Evolutionary conservation across 2,329 filamentous ascomycete genomes (phyloP), one percentile per base, ranked within the genome.

Genomic region (Fusarium continuum): DNA sequence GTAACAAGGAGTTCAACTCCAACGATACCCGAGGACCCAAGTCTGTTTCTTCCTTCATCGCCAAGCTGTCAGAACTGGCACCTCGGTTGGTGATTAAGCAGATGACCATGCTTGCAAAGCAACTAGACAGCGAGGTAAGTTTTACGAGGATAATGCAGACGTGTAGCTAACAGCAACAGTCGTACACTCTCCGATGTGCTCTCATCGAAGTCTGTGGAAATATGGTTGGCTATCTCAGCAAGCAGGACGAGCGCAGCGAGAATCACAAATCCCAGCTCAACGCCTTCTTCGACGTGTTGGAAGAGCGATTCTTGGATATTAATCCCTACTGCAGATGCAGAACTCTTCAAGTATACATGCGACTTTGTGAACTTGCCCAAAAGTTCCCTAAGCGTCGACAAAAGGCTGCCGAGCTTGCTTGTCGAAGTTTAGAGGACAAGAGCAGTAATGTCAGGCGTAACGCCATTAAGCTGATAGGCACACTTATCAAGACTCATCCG

Each of bases 201-300:
- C 85, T 99, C 44, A 96, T 99, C 57, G 95, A 99, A 75, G 93
- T 99, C 7, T 98, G 93, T 74, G 96, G 95, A 46, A 98, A 99
- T 76, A 87, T 99, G 78, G 91, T 99, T 71, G 86, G 87, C 14
- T 91, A 97, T 77, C 85, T 99, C 36, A 97, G 91, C 77, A 94
- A 91, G 72, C 90, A 96, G 70, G 92, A 96, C 72, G 94, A 98
- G 74, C 87, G 92, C 46, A 91, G 89, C 70, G 94, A 98, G 69
- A 95, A 95, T 74, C 90, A 94, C 80, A 96, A 97, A 76, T 92
- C 91, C 0, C 95, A 99, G 74, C 90, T 99, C 59, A 95, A 96
- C 67, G 93, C 93, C 17, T 99, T 98, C 74, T 98, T 98, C 71
- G 94, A 98, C 70, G 93, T 98, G 0, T 82, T 99, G 3, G 93